Conservation (phyloP, 805 yeast species). For the Myxozyma melibiosi region DNA sequence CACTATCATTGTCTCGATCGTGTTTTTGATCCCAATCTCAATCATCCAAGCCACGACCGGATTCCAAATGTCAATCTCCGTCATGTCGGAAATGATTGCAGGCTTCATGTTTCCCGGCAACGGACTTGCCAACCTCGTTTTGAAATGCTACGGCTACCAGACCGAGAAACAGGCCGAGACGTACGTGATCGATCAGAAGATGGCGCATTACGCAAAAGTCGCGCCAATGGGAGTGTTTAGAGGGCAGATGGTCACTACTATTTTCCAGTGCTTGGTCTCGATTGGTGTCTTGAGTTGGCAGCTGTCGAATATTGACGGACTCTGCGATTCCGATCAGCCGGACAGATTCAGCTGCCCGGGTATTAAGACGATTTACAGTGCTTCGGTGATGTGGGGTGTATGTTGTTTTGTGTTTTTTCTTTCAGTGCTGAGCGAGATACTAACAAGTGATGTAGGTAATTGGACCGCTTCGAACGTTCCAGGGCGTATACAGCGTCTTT, state of each 20-base stretch:
- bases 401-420: conserved; percentile 43
- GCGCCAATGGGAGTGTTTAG: conserved; percentile 63
- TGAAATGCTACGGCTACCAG: conserved; percentile 60
- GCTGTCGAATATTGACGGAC: conserved; percentile 43
- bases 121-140: conserved; percentile 65
- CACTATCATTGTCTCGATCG: conserved; percentile 54
- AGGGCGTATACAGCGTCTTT: conserved; percentile 55
- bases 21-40: conserved; percentile 63
- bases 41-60: conserved; percentile 66
- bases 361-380: conserved; percentile 52
- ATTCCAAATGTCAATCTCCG: conserved; percentile 60
- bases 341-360: conserved; percentile 54
- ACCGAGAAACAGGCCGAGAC: conserved; percentile 59
- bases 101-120: conserved; percentile 67
- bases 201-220: conserved; percentile 66
- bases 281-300: conserved; percentile 50
- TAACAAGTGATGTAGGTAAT: conserved; percentile 50
- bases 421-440: background rate
- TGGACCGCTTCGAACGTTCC: conserved; percentile 64
- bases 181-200: conserved; percentile 58
- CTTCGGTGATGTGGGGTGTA: conserved; percentile 66
- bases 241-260: conserved; percentile 52
- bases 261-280: conserved; percentile 51
- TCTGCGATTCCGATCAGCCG: conserved; percentile 50
- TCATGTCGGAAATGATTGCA: conserved; percentile 62